Conservation (phyloP, 1,139 yeast genomes). For the Saccharomyces hybrid region DNA sequence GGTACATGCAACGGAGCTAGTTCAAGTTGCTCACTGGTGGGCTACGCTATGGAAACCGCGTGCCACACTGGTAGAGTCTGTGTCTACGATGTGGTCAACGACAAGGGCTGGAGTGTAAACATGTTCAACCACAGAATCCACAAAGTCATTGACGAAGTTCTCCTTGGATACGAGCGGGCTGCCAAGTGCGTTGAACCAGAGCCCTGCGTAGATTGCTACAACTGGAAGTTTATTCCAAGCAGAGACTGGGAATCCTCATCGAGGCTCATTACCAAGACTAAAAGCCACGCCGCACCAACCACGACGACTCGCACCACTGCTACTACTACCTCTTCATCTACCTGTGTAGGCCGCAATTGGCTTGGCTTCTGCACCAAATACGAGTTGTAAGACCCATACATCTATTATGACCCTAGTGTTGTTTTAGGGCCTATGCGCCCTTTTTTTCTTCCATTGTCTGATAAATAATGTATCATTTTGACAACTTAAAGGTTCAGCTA, state of each 20-base stretch:
- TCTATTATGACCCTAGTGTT: background rate
- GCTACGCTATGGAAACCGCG: slow-evolving; percentile 94
- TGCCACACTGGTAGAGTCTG: slow-evolving; percentile 92
- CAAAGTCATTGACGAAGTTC: slow-evolving; percentile 79
- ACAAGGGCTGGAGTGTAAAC: slow-evolving; percentile 86
- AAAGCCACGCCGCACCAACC: slow-evolving; percentile 11
- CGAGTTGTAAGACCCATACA: slow-evolving; percentile 6
- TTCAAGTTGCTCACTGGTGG: slow-evolving; percentile 82
- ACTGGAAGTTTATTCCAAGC: slow-evolving; percentile 59
- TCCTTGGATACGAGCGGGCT: slow-evolving; percentile 63
- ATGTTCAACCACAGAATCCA: slow-evolving; percentile 84
- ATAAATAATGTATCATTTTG: background rate
- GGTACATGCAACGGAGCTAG: slow-evolving; percentile 96
- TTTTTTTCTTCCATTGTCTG: background rate
- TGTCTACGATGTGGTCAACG: slow-evolving; percentile 81
- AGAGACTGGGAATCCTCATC: slow-evolving; percentile 37
- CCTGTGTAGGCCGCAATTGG: slow-evolving; percentile 33
- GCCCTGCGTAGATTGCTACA: slow-evolving; percentile 81
- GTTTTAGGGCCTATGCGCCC: background rate
- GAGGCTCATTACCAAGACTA: slow-evolving; percentile 23
- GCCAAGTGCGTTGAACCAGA: slow-evolving; percentile 70
- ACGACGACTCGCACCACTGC: slow-evolving; percentile 17
- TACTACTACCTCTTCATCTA: slow-evolving; percentile 17
- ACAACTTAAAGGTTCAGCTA: background rate
- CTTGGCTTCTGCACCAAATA: slow-evolving; percentile 32